phyloP scores from a whole-genome alignment of 2,329 filamentous ascomycete species.

The Pyrenophora tritici-repentis region DNA sequence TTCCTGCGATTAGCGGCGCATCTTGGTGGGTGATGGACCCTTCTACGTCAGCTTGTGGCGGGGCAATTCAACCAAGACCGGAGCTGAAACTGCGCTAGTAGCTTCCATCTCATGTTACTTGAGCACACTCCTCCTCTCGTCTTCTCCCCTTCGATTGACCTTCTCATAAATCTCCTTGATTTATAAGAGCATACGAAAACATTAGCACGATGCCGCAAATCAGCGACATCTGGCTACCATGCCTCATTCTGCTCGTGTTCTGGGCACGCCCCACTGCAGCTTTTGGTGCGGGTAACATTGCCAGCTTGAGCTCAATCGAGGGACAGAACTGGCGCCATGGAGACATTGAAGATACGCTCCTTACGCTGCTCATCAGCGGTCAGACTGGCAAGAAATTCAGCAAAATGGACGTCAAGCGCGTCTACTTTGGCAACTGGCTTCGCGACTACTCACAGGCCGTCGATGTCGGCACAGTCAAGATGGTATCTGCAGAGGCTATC shows the following conservation, averaged over 20 bases:
- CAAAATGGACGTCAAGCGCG: conserved; percentile 84
- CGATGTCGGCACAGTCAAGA: conserved; percentile 89
- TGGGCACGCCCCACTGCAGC: conserved; percentile 72
- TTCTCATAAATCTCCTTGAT: not conserved
- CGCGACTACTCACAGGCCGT: conserved; percentile 92
- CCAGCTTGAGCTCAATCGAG: conserved; percentile 77
- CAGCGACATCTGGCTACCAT: conserved; percentile 47
- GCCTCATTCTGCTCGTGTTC: conserved; percentile 61
- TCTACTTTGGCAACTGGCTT: conserved; percentile 97
- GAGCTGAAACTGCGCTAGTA: conserved; percentile 11
- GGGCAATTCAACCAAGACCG: conserved; percentile 3
- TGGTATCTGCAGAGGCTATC: conserved; percentile 88
- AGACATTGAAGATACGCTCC: conserved; percentile 89
- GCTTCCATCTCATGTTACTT: not conserved
- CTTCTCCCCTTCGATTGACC: not conserved
- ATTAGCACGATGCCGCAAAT: conserved; percentile 33
- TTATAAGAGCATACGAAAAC: conserved; percentile 7
- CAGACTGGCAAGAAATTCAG: conserved; percentile 78
- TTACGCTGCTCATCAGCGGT: conserved; percentile 70
- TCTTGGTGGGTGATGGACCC: conserved; percentile 1
- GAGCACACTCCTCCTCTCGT: not conserved
- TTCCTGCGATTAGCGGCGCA: not conserved
- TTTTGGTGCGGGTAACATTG: conserved; percentile 90
- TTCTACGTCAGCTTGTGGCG: conserved; percentile 11
- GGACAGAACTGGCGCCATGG: conserved; percentile 72